Conservation (phyloP, 2,329 filamentous ascomycete genomes). For the Aspergillus melleus region DNA sequence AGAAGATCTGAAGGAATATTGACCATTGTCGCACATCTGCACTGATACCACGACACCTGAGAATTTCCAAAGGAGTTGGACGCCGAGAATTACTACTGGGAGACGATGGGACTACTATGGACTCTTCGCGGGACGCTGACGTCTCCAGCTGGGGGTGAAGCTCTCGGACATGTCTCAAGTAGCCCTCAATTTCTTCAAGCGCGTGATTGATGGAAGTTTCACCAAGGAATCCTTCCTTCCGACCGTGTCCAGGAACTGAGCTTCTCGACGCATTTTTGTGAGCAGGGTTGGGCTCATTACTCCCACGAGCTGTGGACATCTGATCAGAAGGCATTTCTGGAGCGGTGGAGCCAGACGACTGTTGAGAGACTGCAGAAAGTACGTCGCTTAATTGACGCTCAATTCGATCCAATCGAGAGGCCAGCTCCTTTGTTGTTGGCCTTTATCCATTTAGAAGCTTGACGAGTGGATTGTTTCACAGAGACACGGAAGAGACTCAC, state of each 20-base stretch:
- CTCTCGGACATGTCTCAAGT: not conserved
- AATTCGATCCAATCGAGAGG: not conserved
- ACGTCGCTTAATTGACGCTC: slow-evolving; percentile 1
- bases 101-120: not conserved
- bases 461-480: not conserved
- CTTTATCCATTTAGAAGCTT: not conserved
- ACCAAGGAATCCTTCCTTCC: slow-evolving; percentile 2
- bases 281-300: not conserved
- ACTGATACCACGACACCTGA: slow-evolving; percentile 10
- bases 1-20: slow-evolving; percentile 17
- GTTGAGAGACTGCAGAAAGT: not conserved
- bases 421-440: slow-evolving; percentile 1
- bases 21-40: slow-evolving; percentile 16
- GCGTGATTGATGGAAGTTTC: slow-evolving; percentile 24
- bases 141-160: not conserved
- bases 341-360: not conserved
- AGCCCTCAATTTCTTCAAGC: slow-evolving; percentile 21
- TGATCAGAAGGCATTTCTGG: not conserved
- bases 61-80: not conserved
- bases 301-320: no score
- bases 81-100: not conserved
- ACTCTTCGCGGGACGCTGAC: not conserved
- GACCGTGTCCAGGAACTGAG: no score
- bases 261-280: not conserved
- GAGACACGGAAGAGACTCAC: not conserved